Evolutionary conservation across 108 stramenopile species (phyloP).

Genomic region (Nitzschia putrida): DNA sequence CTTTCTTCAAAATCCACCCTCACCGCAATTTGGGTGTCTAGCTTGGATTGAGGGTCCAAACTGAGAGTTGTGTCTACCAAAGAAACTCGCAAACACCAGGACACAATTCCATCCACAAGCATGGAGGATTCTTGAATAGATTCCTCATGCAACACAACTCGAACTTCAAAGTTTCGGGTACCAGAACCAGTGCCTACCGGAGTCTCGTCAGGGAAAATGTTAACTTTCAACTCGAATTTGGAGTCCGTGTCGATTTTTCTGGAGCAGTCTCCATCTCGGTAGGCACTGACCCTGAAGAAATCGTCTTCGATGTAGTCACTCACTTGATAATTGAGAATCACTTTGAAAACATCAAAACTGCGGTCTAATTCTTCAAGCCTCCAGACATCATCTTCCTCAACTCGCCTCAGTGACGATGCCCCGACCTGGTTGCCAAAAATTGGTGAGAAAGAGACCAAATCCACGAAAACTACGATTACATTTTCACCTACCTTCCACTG

Average conservation of each 20-base stretch:
- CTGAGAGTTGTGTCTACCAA: too few relatives aligned
- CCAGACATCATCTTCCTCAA: neutral
- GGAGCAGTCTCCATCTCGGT: neutral
- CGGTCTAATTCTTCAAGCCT: neutral
- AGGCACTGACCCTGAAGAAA: neutral
- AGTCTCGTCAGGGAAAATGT: conserved; percentile 1
- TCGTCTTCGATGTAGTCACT: conserved; percentile 5
- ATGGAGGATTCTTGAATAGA: neutral
- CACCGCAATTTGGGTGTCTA: neutral
- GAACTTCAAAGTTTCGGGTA: neutral
- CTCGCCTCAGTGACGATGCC: too few relatives aligned
- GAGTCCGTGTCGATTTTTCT: neutral
- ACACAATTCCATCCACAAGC: too few relatives aligned
- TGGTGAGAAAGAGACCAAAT: too few relatives aligned
- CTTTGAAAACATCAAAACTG: neutral
- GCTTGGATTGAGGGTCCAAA: too few relatives aligned
- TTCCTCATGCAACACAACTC: neutral
- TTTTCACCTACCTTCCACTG: too few relatives aligned
- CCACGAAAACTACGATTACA: too few relatives aligned
- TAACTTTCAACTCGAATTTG: neutral
- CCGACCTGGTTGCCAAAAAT: too few relatives aligned
- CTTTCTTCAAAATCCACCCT: neutral
- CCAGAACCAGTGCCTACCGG: neutral
- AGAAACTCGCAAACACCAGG: too few relatives aligned
- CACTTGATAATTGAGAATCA: neutral